Percentiles rank a stretch among this genome's conserved stretches.
Evolutionary conservation across 305 asterid genomes (phyloP).

Genomic region (Ilex paraguariensis): DNA sequence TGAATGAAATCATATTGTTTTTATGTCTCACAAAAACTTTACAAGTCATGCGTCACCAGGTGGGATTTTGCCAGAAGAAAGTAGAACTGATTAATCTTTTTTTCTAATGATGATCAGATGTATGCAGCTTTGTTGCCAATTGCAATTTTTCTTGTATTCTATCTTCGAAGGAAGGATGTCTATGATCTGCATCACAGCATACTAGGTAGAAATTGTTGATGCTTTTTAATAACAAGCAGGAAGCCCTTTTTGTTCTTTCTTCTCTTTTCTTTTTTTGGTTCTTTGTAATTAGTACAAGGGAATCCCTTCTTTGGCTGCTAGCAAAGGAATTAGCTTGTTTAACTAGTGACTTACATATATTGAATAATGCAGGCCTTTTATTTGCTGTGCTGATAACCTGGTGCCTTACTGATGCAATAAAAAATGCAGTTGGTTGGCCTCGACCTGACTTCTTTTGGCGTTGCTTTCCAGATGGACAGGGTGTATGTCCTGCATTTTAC

Average conservation of each 20-base stretch:
- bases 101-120: conserved; percentile 32
- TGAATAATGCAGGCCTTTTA: conserved; percentile 49
- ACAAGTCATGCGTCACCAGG: background rate
- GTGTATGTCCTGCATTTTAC: conserved; percentile 27
- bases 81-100: background rate
- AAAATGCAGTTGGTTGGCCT: conserved; percentile 82
- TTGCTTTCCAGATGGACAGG: conserved; percentile 79
- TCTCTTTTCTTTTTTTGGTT: background rate
- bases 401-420: conserved; percentile 70
- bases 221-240: background rate
- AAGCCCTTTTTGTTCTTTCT: background rate
- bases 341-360: background rate
- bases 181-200: conserved; percentile 78
- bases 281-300: background rate
- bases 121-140: conserved; percentile 82
- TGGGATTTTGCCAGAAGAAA: background rate
- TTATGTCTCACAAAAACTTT: background rate
- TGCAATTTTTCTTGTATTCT: conserved; percentile 47
- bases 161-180: conserved; percentile 69
- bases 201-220: conserved; percentile 45
- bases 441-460: conserved; percentile 88
- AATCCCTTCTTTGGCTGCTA: background rate
- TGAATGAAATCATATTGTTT: background rate
- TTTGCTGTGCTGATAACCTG: conserved; percentile 71
- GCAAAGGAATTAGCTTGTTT: background rate